phyloP scores from a whole-genome alignment of 2,329 filamentous ascomycete species.

The Xylaria sp. region DNA sequence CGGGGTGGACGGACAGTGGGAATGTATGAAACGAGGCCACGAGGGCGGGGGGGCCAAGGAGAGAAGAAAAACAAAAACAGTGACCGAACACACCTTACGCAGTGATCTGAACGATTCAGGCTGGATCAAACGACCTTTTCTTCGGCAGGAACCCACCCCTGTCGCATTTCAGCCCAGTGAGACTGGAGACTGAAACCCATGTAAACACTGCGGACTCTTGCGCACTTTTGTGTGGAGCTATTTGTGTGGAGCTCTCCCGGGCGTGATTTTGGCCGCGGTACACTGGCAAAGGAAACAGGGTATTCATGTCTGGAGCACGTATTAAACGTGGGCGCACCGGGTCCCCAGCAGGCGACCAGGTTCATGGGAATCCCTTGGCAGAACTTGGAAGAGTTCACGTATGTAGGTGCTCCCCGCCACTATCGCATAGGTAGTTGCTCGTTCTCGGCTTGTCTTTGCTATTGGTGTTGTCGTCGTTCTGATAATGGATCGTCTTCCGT shows the following conservation, averaged over 20 bases:
- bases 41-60: slow-evolving; percentile 6
- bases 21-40: slow-evolving; percentile 9
- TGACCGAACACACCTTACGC: too few species aligned
- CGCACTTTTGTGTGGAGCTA: slow-evolving; percentile 23
- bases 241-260: slow-evolving; percentile 23
- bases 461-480: neutral
- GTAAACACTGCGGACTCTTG: slow-evolving; percentile 18
- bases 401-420: slow-evolving; percentile 6
- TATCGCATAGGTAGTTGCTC: slow-evolving; percentile 11
- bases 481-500: neutral
- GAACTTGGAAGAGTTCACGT: neutral
- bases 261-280: slow-evolving; percentile 10
- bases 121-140: slow-evolving; percentile 10
- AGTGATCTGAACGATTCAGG: too few species aligned
- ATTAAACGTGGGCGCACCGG: neutral
- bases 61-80: slow-evolving; percentile 3
- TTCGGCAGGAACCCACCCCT: slow-evolving; percentile 23
- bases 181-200: too few species aligned
- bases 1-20: neutral
- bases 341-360: neutral
- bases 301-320: neutral
- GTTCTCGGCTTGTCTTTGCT: too few species aligned
- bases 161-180: slow-evolving; percentile 21
- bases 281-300: slow-evolving; percentile 6
- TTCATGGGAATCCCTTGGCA: neutral